Base-by-base conservation (phyloP, 2,329 filamentous ascomycete species). In the Volutella citrinella region DNA sequence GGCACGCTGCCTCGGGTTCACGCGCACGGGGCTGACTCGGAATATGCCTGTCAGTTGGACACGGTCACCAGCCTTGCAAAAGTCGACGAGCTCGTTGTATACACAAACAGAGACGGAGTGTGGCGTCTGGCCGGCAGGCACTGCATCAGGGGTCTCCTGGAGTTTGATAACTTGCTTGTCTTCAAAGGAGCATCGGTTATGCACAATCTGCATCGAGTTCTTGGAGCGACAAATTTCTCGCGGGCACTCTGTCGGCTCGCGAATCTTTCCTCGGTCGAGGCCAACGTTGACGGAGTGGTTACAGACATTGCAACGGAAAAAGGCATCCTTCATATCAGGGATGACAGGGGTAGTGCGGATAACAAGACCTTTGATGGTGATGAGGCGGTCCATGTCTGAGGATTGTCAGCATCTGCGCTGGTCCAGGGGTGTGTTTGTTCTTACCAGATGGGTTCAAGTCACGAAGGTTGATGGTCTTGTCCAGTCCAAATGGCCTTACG, bases 141-240 rank as follows among this genome's bases (percentile, higher is more conserved):
- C 85, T 22, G 81, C 87, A 61, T 98, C 93, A 0, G 93, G 93
- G 0, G 93, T 98, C 64, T 98, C 93, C 64, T 98, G 93, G 24
- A 98, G 73, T 63, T 98, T 98, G 66, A 98, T 95, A 40, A 98
- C 88, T 60, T 98, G 93, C 69, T 98, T 98, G 61, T 98, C 93
- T 35, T 90, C 84, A 55, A 98, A 98, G 8, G 79, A 78, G 49
- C 89, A 97, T 41, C 93, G 83, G 63, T 98, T 98, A 70, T 98
- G 93, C 14, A 97, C 77, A 49, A 98, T 94, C 57, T 96, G 87
- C 91, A 98, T 97, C 3, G 91, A 95, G 65, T 98, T 97, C 58
- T 83, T 85, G 34, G 84, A 82, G 30, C 78, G 74, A 66, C 93
- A 98, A 35, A 85, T 78, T 16, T 78, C 72, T 34, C 93, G 84